phyloP scores from a whole-genome alignment of 768 basidiomycete species.

The Pisolithus orientalis region DNA sequence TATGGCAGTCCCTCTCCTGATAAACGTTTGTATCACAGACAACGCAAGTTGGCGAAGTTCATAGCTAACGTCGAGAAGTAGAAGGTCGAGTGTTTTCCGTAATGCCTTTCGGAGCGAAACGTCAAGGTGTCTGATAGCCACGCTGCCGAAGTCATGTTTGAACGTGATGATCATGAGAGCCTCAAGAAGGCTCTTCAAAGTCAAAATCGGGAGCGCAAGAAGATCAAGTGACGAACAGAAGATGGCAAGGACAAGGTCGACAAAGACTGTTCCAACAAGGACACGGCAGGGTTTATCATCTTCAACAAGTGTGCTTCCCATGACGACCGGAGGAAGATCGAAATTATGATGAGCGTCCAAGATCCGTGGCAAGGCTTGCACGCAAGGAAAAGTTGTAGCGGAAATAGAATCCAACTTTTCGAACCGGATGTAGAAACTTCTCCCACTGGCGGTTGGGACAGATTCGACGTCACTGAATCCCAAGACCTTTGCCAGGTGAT shows the following conservation, averaged over 20 bases:
- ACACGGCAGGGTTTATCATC: conserved; percentile 38
- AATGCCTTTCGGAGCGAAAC: conserved; percentile 47
- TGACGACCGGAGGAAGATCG: conserved; percentile 42
- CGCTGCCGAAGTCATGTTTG: conserved; percentile 67
- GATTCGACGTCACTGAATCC: conserved; percentile 51
- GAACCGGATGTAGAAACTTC: conserved; percentile 50
- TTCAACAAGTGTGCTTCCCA: conserved; percentile 29
- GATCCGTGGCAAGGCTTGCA: conserved; percentile 50
- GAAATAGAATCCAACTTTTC: conserved; percentile 39
- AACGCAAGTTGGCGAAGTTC: conserved; percentile 64
- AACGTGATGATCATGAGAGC: conserved; percentile 57
- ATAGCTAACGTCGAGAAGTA: conserved; percentile 51
- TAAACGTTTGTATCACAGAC: conserved; percentile 54
- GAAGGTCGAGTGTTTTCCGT: conserved; percentile 41
- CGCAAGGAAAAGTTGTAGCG: conserved; percentile 43
- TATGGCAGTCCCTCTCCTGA: conserved; percentile 48
- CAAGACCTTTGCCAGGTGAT: conserved; percentile 37
- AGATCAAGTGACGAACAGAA: conserved; percentile 43
- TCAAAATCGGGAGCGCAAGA: conserved; percentile 44
- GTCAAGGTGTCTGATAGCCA: conserved; percentile 48
- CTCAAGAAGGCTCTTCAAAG: conserved; percentile 58
- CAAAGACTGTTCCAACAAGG: conserved; percentile 57
- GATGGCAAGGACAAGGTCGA: conserved; percentile 52
- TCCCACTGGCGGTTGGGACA: conserved; percentile 40
- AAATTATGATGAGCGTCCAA: conserved; percentile 54